Conservation (phyloP, 1,284 basidiomycete genomes). For the Pseudozyma sp. region DNA sequence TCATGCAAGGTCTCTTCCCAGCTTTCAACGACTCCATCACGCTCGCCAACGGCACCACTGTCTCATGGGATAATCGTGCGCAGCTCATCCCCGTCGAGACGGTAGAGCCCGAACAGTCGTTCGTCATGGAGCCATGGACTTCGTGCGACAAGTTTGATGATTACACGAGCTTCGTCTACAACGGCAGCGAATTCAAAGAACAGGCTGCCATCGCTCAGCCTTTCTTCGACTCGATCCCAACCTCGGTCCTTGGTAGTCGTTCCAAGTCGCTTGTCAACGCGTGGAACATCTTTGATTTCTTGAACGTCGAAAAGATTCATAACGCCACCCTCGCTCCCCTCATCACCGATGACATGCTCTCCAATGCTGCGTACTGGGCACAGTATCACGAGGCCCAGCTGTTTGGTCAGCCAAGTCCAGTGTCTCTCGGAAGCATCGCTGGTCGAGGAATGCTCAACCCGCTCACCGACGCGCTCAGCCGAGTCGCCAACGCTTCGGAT, state of each 20-base stretch:
- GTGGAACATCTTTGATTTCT: constrained; percentile 75
- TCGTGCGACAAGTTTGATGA: constrained; percentile 67
- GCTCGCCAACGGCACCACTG: constrained; percentile 78
- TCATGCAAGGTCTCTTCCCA: constrained; percentile 66
- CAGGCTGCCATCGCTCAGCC: constrained; percentile 73
- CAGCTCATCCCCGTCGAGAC: constrained; percentile 79
- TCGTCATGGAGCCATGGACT: constrained; percentile 86
- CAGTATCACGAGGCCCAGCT: constrained; percentile 82
- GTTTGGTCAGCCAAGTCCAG: constrained; percentile 76
- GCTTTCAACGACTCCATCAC: constrained; percentile 54
- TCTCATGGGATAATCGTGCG: constrained; percentile 81
- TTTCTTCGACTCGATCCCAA: constrained; percentile 77
- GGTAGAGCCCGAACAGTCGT: constrained; percentile 82
- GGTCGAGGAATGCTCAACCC: constrained; percentile 81
- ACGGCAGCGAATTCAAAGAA: constrained; percentile 73
- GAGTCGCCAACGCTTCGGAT: constrained; percentile 81
- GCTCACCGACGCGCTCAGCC: constrained; percentile 77
- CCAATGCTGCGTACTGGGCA: constrained; percentile 71
- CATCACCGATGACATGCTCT: constrained; percentile 36
- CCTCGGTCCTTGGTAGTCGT: constrained; percentile 77
- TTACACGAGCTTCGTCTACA: constrained; percentile 61
- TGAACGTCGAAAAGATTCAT: constrained; percentile 79
- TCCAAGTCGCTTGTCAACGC: constrained; percentile 78
- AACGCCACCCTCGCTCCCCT: constrained; percentile 47
- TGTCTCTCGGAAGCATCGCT: constrained; percentile 83